Evolutionary conservation across 345 rosid species (phyloP).

Genomic region (Pistacia vera): DNA sequence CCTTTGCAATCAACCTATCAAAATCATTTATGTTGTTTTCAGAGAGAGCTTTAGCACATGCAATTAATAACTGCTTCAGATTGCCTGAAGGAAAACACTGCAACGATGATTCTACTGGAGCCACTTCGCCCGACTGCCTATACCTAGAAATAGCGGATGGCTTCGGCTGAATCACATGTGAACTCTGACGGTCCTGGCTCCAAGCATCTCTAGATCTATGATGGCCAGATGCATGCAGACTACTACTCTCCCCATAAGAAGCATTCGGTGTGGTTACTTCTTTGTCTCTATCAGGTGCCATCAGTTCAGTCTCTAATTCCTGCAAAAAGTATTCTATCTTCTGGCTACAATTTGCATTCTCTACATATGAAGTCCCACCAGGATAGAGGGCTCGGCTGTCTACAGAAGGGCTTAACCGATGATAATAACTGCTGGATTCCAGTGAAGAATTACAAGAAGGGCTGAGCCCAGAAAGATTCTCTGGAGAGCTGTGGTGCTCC

Average conservation of each 20-base stretch:
- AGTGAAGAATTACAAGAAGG: slow-evolving; percentile 49
- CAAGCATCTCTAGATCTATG: slow-evolving; percentile 31
- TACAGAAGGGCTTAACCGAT: slow-evolving; percentile 39
- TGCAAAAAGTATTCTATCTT: slow-evolving; percentile 39
- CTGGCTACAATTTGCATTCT: slow-evolving; percentile 37
- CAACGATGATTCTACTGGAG: slow-evolving; percentile 18
- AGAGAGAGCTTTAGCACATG: slow-evolving; percentile 57
- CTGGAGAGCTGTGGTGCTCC: slow-evolving; percentile 50
- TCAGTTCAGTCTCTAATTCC: slow-evolving; percentile 52
- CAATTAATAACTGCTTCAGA: slow-evolving; percentile 56
- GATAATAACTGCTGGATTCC: slow-evolving; percentile 36
- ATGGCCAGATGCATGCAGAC: slow-evolving; percentile 36
- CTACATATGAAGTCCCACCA: slow-evolving; percentile 28
- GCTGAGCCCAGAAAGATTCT: slow-evolving; percentile 49
- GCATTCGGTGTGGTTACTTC: slow-evolving; percentile 24
- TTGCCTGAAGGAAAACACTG: slow-evolving; percentile 32
- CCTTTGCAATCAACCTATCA: slow-evolving; percentile 44
- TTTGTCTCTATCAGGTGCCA: slow-evolving; percentile 50
- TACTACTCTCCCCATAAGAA: slow-evolving; percentile 24
- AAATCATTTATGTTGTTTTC: slow-evolving; percentile 48
- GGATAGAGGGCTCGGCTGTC: slow-evolving; percentile 28
- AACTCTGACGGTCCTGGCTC: slow-evolving; percentile 32
- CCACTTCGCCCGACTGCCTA: slow-evolving; percentile 31
- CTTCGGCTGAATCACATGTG: slow-evolving; percentile 37
- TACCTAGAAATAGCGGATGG: slow-evolving; percentile 29